Evolutionary conservation across 2,329 filamentous ascomycete species (phyloP), one percentile per base, ranked within the genome.

Genomic region (Diplodia seriata): DNA sequence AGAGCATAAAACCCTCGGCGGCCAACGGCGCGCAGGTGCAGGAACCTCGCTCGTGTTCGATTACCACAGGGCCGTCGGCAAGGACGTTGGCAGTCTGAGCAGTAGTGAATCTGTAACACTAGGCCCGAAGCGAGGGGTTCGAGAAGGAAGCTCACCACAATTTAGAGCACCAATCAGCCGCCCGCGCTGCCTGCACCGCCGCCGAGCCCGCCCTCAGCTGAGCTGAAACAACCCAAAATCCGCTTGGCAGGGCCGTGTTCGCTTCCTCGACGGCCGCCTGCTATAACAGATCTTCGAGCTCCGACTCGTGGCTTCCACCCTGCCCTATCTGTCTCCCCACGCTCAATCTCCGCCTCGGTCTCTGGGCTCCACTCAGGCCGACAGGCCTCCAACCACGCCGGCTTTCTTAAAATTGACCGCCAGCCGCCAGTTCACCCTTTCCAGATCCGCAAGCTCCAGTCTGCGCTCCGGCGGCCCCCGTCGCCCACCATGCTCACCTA

Each of bases 401-500:
- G 59, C 43, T 63, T 63, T 51, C 57, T 62, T 63, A 33, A 50
- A 20, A 50, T 62, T 50, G 26, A 23, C 40, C 23, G 18, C 51
- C 49, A 11, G 20, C 56, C 56, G 26, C 66, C 18, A 14, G 12
- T 20, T n/a, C 66, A 20, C 47, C 55, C 54, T 29, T 33, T 20
- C 33, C 66, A 50, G 38, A n/a, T 31, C 38, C 29, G 47, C 63
- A 66, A 56, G 40, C 50, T 61, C 56, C 66, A 68, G n/a, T 47
- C 55, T 54, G 54, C 66, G 57, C 66, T 55, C 66, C 56, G 38
- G 43, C 56, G 56, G 56, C 54, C 55, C 20, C 50, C 36, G 50
- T 33, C 47, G 66, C 66, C 69, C 76, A 81, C 75, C 69, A 96
- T 96, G 92, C 85, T 94, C 77, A 91, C 91, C 75, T 92, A 91